A percentile compares a stretch with the other conserved stretches of the same genome.
Evolutionary conservation across 352 stramenopile genomes (phyloP).

Genomic region (Pythium sp.): DNA sequence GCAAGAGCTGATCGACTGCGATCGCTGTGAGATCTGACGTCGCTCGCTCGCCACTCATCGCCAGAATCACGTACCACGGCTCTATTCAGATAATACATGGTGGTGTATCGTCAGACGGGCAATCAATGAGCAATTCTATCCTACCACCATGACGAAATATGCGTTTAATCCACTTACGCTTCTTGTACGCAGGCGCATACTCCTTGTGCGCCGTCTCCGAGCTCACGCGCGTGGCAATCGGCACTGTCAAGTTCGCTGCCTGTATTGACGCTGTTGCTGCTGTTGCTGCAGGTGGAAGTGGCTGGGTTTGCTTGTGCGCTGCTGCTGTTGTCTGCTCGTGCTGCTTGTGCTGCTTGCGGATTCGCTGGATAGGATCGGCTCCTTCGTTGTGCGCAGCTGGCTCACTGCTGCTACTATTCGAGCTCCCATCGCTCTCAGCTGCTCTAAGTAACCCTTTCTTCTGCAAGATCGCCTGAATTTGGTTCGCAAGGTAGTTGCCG

Average conservation of each 20-base stretch:
- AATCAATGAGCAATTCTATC: slow-evolving; percentile 1
- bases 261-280: background rate
- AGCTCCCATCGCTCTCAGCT: background rate
- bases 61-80: slow-evolving; percentile 74
- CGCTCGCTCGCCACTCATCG: slow-evolving; percentile 39
- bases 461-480: slow-evolving; percentile 77
- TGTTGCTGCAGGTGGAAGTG: background rate
- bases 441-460: slow-evolving; percentile 24
- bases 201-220: slow-evolving; percentile 14
- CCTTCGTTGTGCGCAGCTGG: no score
- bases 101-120: background rate
- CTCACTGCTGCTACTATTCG: background rate
- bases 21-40: slow-evolving; percentile 34
- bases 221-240: background rate
- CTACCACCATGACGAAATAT: background rate
- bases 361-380: background rate
- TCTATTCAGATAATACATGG: slow-evolving; percentile 30
- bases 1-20: slow-evolving; percentile 36
- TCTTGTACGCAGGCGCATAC: slow-evolving; percentile 58
- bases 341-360: slow-evolving; percentile 3
- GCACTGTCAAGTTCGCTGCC: background rate
- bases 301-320: background rate
- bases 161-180: slow-evolving; percentile 36
- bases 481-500: slow-evolving; percentile 85
- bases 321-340: background rate